Percentiles rank a stretch among this genome's conserved stretches.
Evolutionary conservation across 1,139 yeast genomes (phyloP).

Genomic region (Diutina rugosa): DNA sequence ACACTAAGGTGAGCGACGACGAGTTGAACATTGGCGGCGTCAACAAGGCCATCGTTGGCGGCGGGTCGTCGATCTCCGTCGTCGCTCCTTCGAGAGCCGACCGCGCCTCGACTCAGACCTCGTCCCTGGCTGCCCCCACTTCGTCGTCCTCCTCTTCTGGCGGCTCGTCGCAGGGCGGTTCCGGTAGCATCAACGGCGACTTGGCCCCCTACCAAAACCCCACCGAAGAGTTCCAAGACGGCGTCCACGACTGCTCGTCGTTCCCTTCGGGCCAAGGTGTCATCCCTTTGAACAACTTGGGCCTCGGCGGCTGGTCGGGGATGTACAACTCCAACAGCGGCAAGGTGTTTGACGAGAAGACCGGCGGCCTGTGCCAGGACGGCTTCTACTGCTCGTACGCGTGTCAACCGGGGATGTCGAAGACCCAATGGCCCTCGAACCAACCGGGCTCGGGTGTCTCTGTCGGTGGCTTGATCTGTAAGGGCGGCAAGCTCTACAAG

Average conservation of each 20-base stretch:
- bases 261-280: conserved; percentile 71
- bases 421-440: conserved; percentile 70
- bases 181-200: conserved; percentile 40
- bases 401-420: conserved; percentile 85
- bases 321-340: conserved; percentile 51
- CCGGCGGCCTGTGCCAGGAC: conserved; percentile 57
- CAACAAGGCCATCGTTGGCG: conserved; percentile 9
- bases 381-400: conserved; percentile 78
- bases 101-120: conserved; percentile 12
- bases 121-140: conserved; percentile 7
- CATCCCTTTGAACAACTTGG: conserved; percentile 24
- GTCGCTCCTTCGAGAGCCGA: conserved; percentile 9
- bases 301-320: conserved; percentile 59
- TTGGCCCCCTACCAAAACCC: conserved; percentile 41
- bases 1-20: conserved; percentile 5
- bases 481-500: conserved; percentile 57
- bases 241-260: conserved; percentile 43
- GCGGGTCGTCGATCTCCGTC: conserved; percentile 10
- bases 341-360: conserved; percentile 8
- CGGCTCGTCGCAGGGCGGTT: conserved; percentile 6
- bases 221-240: conserved; percentile 43
- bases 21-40: conserved; percentile 7
- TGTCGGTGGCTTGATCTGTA: conserved; percentile 67
- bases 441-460: conserved; percentile 71
- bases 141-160: conserved; percentile 8